Percentiles rank a stretch among this genome's conserved stretches.
Evolutionary conservation across 495 filamentous ascomycete species (phyloP).

Genomic region (Chaetomium tenue): DNA sequence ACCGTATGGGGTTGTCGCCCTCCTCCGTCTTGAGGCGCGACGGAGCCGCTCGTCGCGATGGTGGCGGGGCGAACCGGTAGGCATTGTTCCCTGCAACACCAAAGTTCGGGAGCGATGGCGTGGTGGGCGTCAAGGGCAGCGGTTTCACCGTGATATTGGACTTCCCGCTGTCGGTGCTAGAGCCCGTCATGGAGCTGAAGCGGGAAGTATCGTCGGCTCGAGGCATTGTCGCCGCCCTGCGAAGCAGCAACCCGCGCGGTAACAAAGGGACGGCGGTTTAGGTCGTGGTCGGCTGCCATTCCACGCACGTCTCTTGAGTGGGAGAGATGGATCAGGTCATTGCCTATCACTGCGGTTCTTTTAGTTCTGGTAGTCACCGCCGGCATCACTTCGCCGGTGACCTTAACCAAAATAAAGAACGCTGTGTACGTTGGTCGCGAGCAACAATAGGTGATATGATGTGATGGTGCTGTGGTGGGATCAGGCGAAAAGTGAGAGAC

Average conservation of each 20-base stretch:
- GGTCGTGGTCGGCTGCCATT: slow-evolving; percentile 31
- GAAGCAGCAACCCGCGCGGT: slow-evolving; percentile 24
- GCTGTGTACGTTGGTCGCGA: neutral
- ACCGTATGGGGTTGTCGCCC: slow-evolving; percentile 45
- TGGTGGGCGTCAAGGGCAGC: slow-evolving; percentile 46
- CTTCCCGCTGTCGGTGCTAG: slow-evolving; percentile 57
- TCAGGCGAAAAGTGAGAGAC: slow-evolving; percentile 22
- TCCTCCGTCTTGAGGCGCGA: slow-evolving; percentile 58
- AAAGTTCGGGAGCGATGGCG: slow-evolving; percentile 47
- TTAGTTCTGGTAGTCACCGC: neutral
- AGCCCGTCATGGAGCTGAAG: slow-evolving; percentile 63
- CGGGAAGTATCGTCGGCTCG: slow-evolving; percentile 55
- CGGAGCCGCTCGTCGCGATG: slow-evolving; percentile 48
- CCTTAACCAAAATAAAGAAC: too few species aligned
- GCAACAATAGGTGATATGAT: neutral
- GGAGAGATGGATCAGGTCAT: slow-evolving; percentile 32
- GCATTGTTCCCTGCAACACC: slow-evolving; percentile 42
- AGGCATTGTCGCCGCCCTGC: slow-evolving; percentile 53
- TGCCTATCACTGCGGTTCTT: slow-evolving; percentile 9
- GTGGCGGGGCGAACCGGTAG: slow-evolving; percentile 36
- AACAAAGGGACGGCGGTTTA: slow-evolving; percentile 29
- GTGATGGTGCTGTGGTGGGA: slow-evolving; percentile 8
- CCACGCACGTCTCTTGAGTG: slow-evolving; percentile 23
- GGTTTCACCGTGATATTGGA: slow-evolving; percentile 59
- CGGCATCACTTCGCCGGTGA: neutral